Base-by-base conservation (phyloP, 1,139 yeast species). In the Taiozyma onychis region DNA sequence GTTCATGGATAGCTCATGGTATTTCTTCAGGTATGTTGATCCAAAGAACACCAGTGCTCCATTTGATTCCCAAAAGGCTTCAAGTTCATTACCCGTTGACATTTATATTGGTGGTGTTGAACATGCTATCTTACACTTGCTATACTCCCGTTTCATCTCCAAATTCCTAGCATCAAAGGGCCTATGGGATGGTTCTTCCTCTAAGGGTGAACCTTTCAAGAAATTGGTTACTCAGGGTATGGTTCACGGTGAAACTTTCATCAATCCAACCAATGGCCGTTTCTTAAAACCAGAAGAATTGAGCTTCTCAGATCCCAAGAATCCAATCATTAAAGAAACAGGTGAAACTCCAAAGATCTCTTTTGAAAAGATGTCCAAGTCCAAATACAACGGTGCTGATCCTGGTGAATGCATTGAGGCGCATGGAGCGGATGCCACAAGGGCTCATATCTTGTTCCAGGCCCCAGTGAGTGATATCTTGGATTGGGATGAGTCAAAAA, bases 1-100 rank as follows among this genome's bases (percentile, higher is more conserved):
- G 0, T 93, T 93, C 61, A 91, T 93, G 83, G 99, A 93, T 67
- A 88, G 96, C 13, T 89, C 98, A 2, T 93, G 99, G 99, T 93
- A 93, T 66, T 88, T 80, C 65, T 85, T 93, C 71, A 77, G 99
- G 52, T 91, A 81, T 61, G 69, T 85, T 13, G 99, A 93, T 64
- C 73, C 96, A 0, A 67, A 82, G 32, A 93, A 93, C 64, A 56
- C 63, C 0, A 47, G 61, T 0, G 43, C 53, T 44, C 85, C 89
- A 1, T 88, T 93, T 60, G 70, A 69, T 43, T 64, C 64, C 46
- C 72, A 72, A 4, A 68, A 66, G n/a, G 93, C 85, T 0, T 68
- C 80, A 9, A 66, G 72, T 42, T 61, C 75, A 41, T 72, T 90
- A 77, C 98, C 98, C 0, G 95, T 91, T 11, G 96, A 93, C 66